Evolutionary conservation across 768 basidiomycete species (phyloP).

Genomic region (Pilatotrama ljubarskyi): DNA sequence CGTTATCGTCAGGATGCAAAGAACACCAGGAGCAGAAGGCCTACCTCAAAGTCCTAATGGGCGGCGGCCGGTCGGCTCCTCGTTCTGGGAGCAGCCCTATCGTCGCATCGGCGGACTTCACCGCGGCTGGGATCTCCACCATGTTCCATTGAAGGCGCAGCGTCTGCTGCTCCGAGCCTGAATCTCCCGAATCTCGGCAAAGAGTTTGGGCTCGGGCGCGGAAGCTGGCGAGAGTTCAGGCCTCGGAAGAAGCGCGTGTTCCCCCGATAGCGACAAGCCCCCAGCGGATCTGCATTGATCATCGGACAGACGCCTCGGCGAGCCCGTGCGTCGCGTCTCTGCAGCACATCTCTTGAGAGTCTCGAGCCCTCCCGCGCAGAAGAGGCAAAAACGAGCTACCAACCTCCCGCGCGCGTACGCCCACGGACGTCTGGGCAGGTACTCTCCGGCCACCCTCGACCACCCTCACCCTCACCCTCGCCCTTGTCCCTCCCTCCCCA

Average conservation of each 20-base stretch:
- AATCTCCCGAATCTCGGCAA: constrained; percentile 3
- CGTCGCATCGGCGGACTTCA: constrained; percentile 22
- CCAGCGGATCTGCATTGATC: constrained; percentile 14
- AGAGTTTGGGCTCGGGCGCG: constrained; percentile 7
- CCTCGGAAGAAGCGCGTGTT: constrained; percentile 22
- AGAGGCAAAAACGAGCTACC: constrained; percentile 10
- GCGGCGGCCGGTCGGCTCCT: constrained; percentile 7
- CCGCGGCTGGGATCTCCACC: constrained; percentile 13
- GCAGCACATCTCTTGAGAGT: not conserved
- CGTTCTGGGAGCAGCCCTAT: constrained; percentile 1
- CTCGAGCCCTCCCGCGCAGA: constrained; percentile 5
- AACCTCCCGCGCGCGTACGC: constrained; percentile 1
- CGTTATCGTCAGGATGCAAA: constrained; percentile 12
- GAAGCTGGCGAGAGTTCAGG: constrained; percentile 19
- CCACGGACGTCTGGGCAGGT: not conserved
- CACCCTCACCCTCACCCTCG: not conserved
- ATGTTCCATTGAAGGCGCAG: constrained; percentile 11
- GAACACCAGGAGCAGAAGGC: constrained; percentile 14
- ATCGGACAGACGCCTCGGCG: constrained; percentile 15
- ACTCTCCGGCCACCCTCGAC: too few relatives aligned
- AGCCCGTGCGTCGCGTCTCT: not conserved
- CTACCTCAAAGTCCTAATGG: constrained; percentile 7
- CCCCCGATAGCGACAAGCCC: not conserved
- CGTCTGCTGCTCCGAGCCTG: not conserved
- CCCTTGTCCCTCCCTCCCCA: not conserved